Conservation (phyloP, 352 stramenopile species). For the Phytophthora crassamura region DNA sequence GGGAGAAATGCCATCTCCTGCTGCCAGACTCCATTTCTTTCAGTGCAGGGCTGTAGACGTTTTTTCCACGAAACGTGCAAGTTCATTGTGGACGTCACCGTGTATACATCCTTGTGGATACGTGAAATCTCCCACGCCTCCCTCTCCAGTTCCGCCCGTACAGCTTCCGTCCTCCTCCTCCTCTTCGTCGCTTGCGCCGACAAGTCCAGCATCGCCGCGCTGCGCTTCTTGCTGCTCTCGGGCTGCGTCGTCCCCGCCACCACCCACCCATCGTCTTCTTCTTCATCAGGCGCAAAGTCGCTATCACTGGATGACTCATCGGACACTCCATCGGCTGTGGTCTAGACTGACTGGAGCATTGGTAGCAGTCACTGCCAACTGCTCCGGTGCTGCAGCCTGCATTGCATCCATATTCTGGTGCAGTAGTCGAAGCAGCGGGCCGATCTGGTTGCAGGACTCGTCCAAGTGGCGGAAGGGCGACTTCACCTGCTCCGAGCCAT, state of each 20-base stretch:
- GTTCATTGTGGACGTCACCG: too few species aligned
- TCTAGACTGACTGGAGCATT: background rate
- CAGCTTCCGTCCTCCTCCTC: too few species aligned
- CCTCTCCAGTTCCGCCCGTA: too few species aligned
- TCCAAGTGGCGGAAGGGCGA: slow-evolving; percentile 24
- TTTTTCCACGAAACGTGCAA: too few species aligned
- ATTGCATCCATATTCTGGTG: slow-evolving; percentile 16
- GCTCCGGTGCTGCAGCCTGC: too few species aligned
- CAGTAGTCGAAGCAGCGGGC: slow-evolving; percentile 23
- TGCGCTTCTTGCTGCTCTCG: slow-evolving; percentile 21
- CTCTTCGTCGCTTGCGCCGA: slow-evolving; percentile 22
- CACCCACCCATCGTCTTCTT: slow-evolving; percentile 10
- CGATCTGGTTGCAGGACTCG: slow-evolving; percentile 28
- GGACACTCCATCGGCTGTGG: background rate
- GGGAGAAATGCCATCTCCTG: slow-evolving; percentile 24
- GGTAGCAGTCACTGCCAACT: too few species aligned
- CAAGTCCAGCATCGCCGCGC: background rate
- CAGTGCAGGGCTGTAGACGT: too few species aligned
- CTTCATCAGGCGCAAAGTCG: slow-evolving; percentile 14
- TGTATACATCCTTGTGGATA: too few species aligned
- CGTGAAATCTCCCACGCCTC: too few species aligned
- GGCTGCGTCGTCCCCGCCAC: slow-evolving; percentile 20
- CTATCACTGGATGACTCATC: slow-evolving; percentile 12
- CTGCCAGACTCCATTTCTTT: slow-evolving; percentile 11
- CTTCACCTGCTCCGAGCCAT: slow-evolving; percentile 19